These are phyloP conservation scores for Delonix regia DNA, from an alignment of 306 rosid species.

Conservation along the genomic window DNA sequence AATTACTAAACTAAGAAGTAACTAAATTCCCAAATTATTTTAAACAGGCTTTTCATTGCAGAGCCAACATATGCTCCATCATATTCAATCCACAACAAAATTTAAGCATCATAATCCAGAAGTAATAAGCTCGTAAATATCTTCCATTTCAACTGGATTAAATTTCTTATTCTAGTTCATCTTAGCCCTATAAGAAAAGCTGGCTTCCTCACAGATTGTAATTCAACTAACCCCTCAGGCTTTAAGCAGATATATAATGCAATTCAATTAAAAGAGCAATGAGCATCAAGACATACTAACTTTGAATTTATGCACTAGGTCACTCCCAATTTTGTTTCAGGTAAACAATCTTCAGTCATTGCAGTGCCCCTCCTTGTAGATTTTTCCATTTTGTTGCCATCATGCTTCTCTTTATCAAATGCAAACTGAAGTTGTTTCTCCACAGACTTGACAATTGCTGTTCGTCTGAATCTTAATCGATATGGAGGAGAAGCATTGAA, in stretches of 20 bases:
- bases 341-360: slow-evolving; percentile 53
- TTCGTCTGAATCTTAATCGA: slow-evolving; percentile 80
- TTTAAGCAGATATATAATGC: slow-evolving; percentile 26
- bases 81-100: not conserved
- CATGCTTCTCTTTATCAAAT: slow-evolving; percentile 67
- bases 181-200: slow-evolving; percentile 23
- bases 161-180: slow-evolving; percentile 24
- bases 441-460: slow-evolving; percentile 78
- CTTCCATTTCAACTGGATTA: slow-evolving; percentile 10
- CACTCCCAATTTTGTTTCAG: slow-evolving; percentile 57
- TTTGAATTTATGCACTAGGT: slow-evolving; percentile 60
- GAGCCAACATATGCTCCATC: not conserved
- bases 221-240: slow-evolving; percentile 7
- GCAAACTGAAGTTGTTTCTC: slow-evolving; percentile 90
- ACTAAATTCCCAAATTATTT: not conserved
- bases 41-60: not conserved
- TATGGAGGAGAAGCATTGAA: slow-evolving; percentile 96
- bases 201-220: not conserved
- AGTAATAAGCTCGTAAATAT: not conserved
- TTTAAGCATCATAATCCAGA: not conserved
- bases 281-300: slow-evolving; percentile 36
- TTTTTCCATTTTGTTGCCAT: slow-evolving; percentile 44
- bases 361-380: slow-evolving; percentile 46
- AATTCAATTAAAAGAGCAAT: slow-evolving; percentile 14
- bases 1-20: not conserved